Percentiles rank a stretch among this genome's conserved stretches.
phyloP scores from a whole-genome alignment of 2,329 filamentous ascomycete species.

The Diplodia intermedia region DNA sequence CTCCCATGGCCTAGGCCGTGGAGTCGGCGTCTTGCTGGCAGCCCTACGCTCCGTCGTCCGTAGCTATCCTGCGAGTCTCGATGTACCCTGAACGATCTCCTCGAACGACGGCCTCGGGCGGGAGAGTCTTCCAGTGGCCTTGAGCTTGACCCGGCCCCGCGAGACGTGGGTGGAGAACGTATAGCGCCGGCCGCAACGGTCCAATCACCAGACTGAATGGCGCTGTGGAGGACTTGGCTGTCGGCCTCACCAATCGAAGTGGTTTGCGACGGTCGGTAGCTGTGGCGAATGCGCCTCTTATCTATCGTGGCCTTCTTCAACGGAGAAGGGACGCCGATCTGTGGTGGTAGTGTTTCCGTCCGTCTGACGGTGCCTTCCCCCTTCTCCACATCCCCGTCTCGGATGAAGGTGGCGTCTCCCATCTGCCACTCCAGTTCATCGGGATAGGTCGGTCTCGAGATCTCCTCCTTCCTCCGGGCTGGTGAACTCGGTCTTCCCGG shows the following conservation, averaged over 20 bases:
- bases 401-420: constrained; percentile 34
- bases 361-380: constrained; percentile 38
- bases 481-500: constrained; percentile 33
- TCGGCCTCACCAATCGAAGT: constrained; percentile 52
- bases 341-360: constrained; percentile 48
- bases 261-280: constrained; percentile 45
- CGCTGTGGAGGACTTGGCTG: constrained; percentile 41
- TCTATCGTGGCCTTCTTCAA: constrained; percentile 21
- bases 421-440: constrained; percentile 40
- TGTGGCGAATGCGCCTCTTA: constrained; percentile 14
- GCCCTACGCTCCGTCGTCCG: constrained; percentile 37
- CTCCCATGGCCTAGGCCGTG: constrained; percentile 44
- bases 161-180: constrained; percentile 38
- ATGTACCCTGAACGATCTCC: constrained; percentile 30
- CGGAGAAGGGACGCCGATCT: constrained; percentile 33
- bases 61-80: constrained; percentile 38
- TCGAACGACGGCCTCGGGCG: constrained; percentile 31
- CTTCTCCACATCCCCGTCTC: constrained; percentile 50
- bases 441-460: constrained; percentile 52
- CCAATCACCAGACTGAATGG: constrained; percentile 43
- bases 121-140: constrained; percentile 42
- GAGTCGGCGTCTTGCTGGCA: constrained; percentile 44
- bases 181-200: constrained; percentile 38
- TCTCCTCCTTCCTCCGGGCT: constrained; percentile 40
- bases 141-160: constrained; percentile 45